Evolutionary conservation across 257 asterid species (phyloP).

Genomic region (Prunella vulgaris): DNA sequence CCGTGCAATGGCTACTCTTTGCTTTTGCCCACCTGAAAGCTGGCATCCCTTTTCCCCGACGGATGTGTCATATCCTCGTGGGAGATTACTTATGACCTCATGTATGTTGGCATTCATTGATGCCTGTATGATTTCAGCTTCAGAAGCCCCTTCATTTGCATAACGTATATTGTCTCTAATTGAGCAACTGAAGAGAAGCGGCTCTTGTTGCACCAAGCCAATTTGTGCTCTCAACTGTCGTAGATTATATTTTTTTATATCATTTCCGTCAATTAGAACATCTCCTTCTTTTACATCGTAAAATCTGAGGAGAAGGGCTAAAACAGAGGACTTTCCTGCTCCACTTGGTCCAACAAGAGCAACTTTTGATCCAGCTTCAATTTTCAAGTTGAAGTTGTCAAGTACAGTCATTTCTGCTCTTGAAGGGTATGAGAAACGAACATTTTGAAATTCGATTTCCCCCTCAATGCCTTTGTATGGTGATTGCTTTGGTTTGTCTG

Average conservation of each 20-base stretch:
- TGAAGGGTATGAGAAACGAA: conserved; percentile 53
- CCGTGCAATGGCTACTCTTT: conserved; percentile 67
- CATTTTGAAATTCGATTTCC: conserved; percentile 47
- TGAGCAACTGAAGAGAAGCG: conserved; percentile 66
- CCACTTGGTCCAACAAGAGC: conserved; percentile 81
- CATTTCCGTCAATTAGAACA: conserved; percentile 52
- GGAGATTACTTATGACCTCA: conserved; percentile 61
- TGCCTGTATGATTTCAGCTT: conserved; percentile 61
- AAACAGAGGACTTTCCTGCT: conserved; percentile 63
- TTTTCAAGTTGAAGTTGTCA: conserved; percentile 51
- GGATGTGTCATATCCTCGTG: conserved; percentile 53
- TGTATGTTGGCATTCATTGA: conserved; percentile 64
- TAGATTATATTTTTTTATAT: conserved; percentile 44
- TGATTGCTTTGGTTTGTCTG: conserved; percentile 45
- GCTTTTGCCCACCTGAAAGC: conserved; percentile 87
- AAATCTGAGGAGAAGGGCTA: conserved; percentile 68
- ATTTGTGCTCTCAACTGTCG: conserved; percentile 46
- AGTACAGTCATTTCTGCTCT: conserved; percentile 55
- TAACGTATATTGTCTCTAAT: conserved; percentile 64
- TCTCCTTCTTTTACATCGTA: conserved; percentile 51
- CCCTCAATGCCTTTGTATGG: conserved; percentile 42
- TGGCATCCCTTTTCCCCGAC: conserved; percentile 82
- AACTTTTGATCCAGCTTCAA: conserved; percentile 56
- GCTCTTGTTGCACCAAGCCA: conserved; percentile 83
- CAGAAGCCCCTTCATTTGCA: conserved; percentile 65